A percentile compares a stretch with the other conserved stretches of the same genome.
Conservation (phyloP, 1,284 basidiomycete genomes). For the Austroboletus niveus region DNA sequence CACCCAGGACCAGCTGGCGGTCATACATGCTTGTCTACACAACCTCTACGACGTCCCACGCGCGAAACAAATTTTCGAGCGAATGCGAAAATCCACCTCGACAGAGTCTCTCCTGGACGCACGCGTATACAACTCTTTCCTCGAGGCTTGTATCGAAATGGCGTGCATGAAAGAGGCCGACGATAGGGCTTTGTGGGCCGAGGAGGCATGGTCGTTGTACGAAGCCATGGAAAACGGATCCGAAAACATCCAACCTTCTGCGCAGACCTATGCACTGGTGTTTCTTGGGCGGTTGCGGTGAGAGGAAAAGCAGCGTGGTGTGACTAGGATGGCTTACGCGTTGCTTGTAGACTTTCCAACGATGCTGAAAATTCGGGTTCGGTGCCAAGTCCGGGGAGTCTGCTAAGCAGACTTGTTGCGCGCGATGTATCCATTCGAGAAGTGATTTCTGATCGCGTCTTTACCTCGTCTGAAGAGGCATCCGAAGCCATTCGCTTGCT, state of each 20-base stretch:
- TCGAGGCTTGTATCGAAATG: constrained; percentile 63
- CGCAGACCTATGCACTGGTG: constrained; percentile 67
- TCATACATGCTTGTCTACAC: constrained; percentile 79
- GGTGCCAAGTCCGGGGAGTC: constrained; percentile 17
- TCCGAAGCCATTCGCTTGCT: constrained; percentile 53
- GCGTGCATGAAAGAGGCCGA: constrained; percentile 45
- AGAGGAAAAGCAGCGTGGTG: constrained; percentile 12
- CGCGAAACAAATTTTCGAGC: constrained; percentile 65
- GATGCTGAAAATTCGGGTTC: constrained; percentile 21
- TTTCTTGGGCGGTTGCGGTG: constrained; percentile 56
- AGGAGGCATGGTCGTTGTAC: constrained; percentile 58
- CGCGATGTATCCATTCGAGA: constrained; percentile 50
- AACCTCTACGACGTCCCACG: constrained; percentile 70
- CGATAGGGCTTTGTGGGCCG: constrained; percentile 51
- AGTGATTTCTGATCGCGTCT: constrained; percentile 57
- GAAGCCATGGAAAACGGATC: constrained; percentile 49
- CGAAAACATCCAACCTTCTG: constrained; percentile 51
- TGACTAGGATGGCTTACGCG: constrained; percentile 7
- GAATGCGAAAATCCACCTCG: constrained; percentile 40
- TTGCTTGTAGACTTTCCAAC: constrained; percentile 38
- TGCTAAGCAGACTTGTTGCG: constrained; percentile 50
- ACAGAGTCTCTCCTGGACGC: constrained; percentile 39
- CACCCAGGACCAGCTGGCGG: constrained; percentile 65
- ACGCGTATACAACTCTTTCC: constrained; percentile 52
- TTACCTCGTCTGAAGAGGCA: constrained; percentile 54